Evolutionary conservation across 345 rosid genomes (phyloP).

Genomic region (Xanthoceras sorbifolium): DNA sequence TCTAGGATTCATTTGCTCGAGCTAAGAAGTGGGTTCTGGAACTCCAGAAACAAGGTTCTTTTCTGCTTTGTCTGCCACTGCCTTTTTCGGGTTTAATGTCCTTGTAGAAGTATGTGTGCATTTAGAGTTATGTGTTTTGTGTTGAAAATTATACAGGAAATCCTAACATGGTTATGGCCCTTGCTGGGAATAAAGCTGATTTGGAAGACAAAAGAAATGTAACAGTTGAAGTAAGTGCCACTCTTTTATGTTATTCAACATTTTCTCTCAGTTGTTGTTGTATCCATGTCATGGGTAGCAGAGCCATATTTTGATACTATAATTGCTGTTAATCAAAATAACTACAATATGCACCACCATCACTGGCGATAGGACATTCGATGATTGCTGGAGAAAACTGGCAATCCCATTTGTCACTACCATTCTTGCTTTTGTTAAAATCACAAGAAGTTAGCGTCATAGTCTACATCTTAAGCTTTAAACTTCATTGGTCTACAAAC

Average conservation of each 20-base stretch:
- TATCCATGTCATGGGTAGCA: too few relatives aligned
- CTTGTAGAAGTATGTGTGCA: background rate
- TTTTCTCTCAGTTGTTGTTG: too few relatives aligned
- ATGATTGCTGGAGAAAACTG: too few relatives aligned
- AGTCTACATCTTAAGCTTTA: background rate
- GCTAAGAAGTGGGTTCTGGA: slow-evolving; percentile 73
- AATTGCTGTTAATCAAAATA: too few relatives aligned
- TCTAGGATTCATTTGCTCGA: slow-evolving; percentile 55
- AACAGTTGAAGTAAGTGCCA: slow-evolving; percentile 49
- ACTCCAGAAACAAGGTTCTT: slow-evolving; percentile 61
- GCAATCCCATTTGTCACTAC: background rate
- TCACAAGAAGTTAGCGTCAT: background rate
- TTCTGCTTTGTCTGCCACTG: background rate
- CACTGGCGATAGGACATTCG: too few relatives aligned
- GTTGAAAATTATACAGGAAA: slow-evolving; percentile 38
- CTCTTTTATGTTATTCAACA: background rate
- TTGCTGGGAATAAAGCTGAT: slow-evolving; percentile 67
- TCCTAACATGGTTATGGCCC: slow-evolving; percentile 56
- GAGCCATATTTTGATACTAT: too few relatives aligned
- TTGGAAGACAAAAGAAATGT: slow-evolving; percentile 58
- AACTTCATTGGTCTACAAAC: background rate
- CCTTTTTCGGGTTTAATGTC: too few relatives aligned
- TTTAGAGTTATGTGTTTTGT: background rate
- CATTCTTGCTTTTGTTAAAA: background rate
- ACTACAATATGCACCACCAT: too few relatives aligned